Evolutionary conservation across 805 yeast species (phyloP).

Genomic region (Zygotorulaspora florentina): DNA sequence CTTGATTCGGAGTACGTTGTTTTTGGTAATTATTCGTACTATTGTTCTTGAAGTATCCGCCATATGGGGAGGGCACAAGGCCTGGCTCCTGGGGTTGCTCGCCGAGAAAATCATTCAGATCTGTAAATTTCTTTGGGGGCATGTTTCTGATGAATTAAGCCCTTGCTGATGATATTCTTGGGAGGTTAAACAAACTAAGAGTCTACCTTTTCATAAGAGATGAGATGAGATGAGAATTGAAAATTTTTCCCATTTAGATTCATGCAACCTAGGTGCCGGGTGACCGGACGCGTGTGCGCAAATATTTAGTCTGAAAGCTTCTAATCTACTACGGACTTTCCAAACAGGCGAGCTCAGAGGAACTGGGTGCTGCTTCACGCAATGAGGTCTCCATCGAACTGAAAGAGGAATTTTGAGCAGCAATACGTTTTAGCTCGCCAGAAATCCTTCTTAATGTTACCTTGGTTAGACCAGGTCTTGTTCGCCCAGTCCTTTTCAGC

Average conservation of each 20-base stretch:
- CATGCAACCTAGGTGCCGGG: too few species aligned
- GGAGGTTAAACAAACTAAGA: background rate
- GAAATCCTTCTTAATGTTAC: too few species aligned
- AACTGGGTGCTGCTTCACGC: too few species aligned
- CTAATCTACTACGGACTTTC: too few species aligned
- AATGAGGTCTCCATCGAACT: too few species aligned
- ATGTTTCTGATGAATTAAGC: slow-evolving; percentile 9
- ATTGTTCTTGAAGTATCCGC: slow-evolving; percentile 32
- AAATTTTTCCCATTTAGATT: background rate
- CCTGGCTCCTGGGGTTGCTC: slow-evolving; percentile 31
- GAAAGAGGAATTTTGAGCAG: too few species aligned
- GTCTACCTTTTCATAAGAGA: background rate
- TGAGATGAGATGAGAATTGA: background rate
- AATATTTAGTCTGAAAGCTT: too few species aligned
- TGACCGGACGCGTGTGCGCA: too few species aligned
- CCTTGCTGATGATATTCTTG: background rate
- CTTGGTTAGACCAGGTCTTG: too few species aligned
- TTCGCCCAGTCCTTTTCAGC: too few species aligned
- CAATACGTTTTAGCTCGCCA: too few species aligned
- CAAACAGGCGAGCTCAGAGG: too few species aligned
- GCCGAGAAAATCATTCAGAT: slow-evolving; percentile 28
- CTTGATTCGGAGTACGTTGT: slow-evolving; percentile 22
- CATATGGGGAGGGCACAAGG: slow-evolving; percentile 32
- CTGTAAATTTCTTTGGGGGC: slow-evolving; percentile 36
- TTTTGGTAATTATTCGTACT: slow-evolving; percentile 21